Conservation (phyloP, 75 land plant genomes). For the Sequoiadendron giganteum region DNA sequence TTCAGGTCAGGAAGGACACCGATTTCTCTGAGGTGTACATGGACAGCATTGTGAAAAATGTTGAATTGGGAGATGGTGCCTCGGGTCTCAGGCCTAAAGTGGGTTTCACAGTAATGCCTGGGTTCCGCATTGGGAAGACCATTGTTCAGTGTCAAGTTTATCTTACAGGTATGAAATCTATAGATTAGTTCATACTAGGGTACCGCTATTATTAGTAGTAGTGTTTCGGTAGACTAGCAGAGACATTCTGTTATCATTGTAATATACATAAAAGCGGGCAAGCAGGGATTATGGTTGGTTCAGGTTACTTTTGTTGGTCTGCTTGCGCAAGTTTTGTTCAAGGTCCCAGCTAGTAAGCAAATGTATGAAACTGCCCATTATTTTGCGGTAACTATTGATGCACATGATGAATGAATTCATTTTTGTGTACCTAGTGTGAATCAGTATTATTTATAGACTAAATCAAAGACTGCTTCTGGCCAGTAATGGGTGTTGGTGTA, state of each 20-base stretch:
- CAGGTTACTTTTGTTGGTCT: not conserved
- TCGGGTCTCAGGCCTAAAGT: constrained; percentile 39
- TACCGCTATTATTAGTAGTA: not conserved
- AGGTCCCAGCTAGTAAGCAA: not conserved
- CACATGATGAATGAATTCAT: not conserved
- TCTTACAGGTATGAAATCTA: constrained; percentile 49
- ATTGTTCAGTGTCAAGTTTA: constrained; percentile 79
- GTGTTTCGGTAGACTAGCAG: not conserved
- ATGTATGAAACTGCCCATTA: not conserved
- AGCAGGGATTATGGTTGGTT: constrained; percentile 3
- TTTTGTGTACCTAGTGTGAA: not conserved
- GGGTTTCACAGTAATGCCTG: constrained; percentile 93
- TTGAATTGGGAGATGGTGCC: constrained; percentile 38
- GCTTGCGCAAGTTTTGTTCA: constrained; percentile 4
- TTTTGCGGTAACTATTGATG: not conserved
- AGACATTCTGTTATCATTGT: not conserved
- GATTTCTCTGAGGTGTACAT: constrained; percentile 87
- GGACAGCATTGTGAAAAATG: constrained; percentile 75
- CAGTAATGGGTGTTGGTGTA: not conserved
- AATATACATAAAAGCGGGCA: not conserved
- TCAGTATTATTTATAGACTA: not conserved
- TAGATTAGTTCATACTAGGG: not conserved
- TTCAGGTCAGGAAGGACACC: constrained; percentile 63
- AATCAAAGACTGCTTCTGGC: not conserved
- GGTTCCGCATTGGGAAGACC: constrained; percentile 69